phyloP scores from a whole-genome alignment of 1,284 basidiomycete genomes.

The Apiotrichum brassicae region DNA sequence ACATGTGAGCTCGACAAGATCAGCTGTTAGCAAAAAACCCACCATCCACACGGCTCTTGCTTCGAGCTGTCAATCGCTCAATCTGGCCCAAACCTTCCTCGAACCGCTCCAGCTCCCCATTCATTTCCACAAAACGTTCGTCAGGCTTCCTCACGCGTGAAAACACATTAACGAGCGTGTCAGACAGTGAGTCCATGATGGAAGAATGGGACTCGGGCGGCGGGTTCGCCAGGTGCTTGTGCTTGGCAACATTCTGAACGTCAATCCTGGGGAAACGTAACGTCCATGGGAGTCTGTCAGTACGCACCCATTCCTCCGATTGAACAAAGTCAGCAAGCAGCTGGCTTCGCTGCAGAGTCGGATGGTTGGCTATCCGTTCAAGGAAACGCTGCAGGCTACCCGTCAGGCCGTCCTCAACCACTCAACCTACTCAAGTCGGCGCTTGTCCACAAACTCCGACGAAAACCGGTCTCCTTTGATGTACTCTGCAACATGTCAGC shows the following conservation, averaged over 20 bases:
- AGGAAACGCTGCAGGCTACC: slow-evolving; percentile 84
- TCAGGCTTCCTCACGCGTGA: slow-evolving; percentile 93
- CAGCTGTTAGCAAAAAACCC: slow-evolving; percentile 48
- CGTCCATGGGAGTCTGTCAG: background rate
- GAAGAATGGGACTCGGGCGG: slow-evolving; percentile 71
- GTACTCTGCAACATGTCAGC: slow-evolving; percentile 62
- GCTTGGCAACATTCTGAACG: slow-evolving; percentile 85
- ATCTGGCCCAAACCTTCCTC: slow-evolving; percentile 79
- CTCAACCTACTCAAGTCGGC: slow-evolving; percentile 73
- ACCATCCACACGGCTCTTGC: slow-evolving; percentile 77
- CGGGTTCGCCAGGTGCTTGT: slow-evolving; percentile 82
- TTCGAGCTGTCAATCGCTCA: slow-evolving; percentile 71
- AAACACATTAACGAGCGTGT: slow-evolving; percentile 86
- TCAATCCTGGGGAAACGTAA: too few species aligned
- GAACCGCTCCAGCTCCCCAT: slow-evolving; percentile 84
- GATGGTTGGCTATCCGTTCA: slow-evolving; percentile 82
- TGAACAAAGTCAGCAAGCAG: slow-evolving; percentile 88
- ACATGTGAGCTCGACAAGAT: slow-evolving; percentile 27
- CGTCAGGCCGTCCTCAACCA: background rate
- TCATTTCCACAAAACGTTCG: slow-evolving; percentile 86
- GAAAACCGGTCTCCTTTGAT: slow-evolving; percentile 96
- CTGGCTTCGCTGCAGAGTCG: slow-evolving; percentile 85
- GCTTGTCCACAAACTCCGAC: slow-evolving; percentile 88
- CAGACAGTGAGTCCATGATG: slow-evolving; percentile 89
- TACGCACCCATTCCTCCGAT: slow-evolving; percentile 90